Conservation (phyloP, 2,329 filamentous ascomycete genomes). For the Cordyceps militaris region DNA sequence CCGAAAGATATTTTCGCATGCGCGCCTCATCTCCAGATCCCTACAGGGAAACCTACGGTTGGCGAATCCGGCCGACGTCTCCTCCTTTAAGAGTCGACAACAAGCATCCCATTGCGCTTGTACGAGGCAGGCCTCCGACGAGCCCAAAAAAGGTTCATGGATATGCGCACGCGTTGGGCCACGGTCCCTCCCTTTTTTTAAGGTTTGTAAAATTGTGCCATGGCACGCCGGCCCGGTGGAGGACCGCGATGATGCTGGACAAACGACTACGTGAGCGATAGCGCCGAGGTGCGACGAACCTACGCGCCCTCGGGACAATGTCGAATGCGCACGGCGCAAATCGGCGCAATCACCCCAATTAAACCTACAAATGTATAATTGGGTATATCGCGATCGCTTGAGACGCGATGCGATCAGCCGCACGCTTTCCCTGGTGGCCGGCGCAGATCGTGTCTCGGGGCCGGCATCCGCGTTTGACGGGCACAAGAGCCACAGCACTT, state of each 20-base stretch:
- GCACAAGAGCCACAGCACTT: not conserved
- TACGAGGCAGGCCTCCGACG: not conserved
- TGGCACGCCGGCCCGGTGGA: not conserved
- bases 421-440: not conserved
- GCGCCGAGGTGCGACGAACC: not conserved
- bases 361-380: not conserved
- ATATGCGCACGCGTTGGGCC: not conserved
- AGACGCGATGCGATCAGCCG: slow-evolving; percentile 5
- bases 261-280: not conserved
- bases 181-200: not conserved
- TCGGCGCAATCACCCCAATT: not conserved
- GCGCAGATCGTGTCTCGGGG: slow-evolving; percentile 3
- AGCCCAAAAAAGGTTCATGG: not conserved
- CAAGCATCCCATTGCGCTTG: not conserved
- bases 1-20: not conserved
- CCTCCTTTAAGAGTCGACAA: not conserved
- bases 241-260: not conserved
- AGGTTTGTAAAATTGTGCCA: not conserved
- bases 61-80: not conserved
- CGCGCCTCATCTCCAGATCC: not conserved
- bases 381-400: not conserved
- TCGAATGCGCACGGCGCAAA: not conserved
- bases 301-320: not conserved
- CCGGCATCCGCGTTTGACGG: not conserved
- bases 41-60: not conserved